Evolutionary conservation across 2,329 filamentous ascomycete species (phyloP).

Genomic region (Colletotrichum incanum): DNA sequence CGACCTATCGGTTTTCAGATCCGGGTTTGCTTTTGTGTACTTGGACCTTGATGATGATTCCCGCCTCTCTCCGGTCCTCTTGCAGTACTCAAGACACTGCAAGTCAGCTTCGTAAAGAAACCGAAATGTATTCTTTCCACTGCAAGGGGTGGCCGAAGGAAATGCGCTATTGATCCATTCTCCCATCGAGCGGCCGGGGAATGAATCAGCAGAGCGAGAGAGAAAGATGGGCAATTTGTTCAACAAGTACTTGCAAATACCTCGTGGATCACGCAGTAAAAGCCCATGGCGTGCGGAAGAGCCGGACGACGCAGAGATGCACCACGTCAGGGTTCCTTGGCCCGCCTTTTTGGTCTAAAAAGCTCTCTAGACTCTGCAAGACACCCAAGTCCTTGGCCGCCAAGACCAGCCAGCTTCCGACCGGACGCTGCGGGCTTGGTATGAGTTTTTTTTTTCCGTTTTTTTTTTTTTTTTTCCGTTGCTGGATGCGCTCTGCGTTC

Average conservation of each 20-base stretch:
- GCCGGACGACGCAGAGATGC: conserved; percentile 37
- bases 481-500: not conserved
- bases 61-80: not conserved
- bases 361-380: not conserved
- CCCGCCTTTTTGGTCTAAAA: conserved; percentile 8
- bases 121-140: not conserved
- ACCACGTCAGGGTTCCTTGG: conserved; percentile 39
- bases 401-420: conserved; percentile 28
- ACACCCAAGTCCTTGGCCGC: conserved; percentile 33
- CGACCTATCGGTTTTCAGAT: not conserved
- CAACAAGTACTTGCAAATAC: conserved; percentile 15
- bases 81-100: not conserved
- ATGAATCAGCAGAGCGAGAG: not conserved
- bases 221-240: not conserved
- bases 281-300: conserved; percentile 29
- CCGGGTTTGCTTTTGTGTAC: not conserved
- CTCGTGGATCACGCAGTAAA: not conserved
- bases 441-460: not conserved
- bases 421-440: conserved; percentile 27
- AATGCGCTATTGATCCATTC: not conserved
- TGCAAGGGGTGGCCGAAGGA: not conserved
- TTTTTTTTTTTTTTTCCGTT: not conserved
- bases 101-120: not conserved
- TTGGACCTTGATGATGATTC: not conserved
- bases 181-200: not conserved